A percentile compares a stretch with the other conserved stretches of the same genome.
These are phyloP conservation scores for Venturia oleaginea DNA, from an alignment of 2,329 filamentous ascomycete genomes.

Conservation along the genomic window DNA sequence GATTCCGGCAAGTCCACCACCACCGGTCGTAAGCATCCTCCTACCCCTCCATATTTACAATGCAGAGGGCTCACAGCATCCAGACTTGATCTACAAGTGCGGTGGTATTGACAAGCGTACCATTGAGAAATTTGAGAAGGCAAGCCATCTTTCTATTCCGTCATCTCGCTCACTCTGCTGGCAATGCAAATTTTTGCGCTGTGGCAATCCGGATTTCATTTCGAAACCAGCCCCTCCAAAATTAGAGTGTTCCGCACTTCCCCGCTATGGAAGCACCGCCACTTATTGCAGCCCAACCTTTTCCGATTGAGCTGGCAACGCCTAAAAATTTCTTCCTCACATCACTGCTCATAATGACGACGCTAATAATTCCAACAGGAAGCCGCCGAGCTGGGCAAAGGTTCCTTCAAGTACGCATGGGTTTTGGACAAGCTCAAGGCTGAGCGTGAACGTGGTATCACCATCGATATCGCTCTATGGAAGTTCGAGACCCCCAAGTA, in stretches of 20 bases:
- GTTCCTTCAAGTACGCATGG: constrained; percentile 99
- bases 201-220: not conserved
- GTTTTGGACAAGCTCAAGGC: constrained; percentile 99
- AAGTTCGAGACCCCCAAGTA: constrained; percentile 99
- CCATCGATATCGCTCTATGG: constrained; percentile 99
- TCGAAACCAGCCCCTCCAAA: constrained; percentile 1
- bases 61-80: constrained; percentile 41
- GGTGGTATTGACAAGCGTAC: constrained; percentile 99
- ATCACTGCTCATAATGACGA: not conserved
- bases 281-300: not conserved
- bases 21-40: constrained; percentile 58
- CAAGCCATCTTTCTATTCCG: constrained; percentile 38
- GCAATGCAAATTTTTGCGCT: constrained; percentile 23
- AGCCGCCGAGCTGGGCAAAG: constrained; percentile 98
- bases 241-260: not conserved
- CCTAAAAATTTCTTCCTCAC: not conserved
- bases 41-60: constrained; percentile 17
- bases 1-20: constrained; percentile 99
- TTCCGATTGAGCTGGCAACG: not conserved
- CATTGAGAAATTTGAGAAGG: constrained; percentile 99
- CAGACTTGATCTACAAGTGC: constrained; percentile 98
- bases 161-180: constrained; percentile 15
- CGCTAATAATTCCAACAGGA: constrained; percentile 47
- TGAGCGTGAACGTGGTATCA: constrained; percentile 99
- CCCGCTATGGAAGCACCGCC: constrained; percentile 8